Base-by-base conservation (phyloP, 2,329 filamentous ascomycete genomes). In the Fusarium foetens region DNA sequence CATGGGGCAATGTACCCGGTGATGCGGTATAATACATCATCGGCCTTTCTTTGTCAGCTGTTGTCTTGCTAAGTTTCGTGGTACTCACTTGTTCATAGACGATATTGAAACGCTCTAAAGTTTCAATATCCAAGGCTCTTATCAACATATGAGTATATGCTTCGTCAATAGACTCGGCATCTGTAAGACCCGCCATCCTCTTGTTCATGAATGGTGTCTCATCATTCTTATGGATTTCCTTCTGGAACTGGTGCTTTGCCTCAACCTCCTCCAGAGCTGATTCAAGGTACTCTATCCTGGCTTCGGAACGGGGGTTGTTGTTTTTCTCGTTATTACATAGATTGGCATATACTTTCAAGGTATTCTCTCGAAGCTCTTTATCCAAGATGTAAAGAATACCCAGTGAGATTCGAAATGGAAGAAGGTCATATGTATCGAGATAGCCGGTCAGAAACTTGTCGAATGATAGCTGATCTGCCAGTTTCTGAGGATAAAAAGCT, bases 31-130 rank as follows among this genome's bases (percentile, higher is more conserved):
- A 27, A 7, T 5, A 25, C 2, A 7, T 36, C 16, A 6, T 38
- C 33, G 1, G 17, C 17, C 49, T 52, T n/a, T 27, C 0, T 5
- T 1, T 2, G 6, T 52, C 23, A 52, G 33, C 1, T 2, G 0
- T 3, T 0, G 16, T 17, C 7, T 12, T 16, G 0, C 0, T 8
- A 12, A 11, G 17, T 36, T 2, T 0, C 5, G 13, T 2, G 2
- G 13, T 5, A 21, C 33, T 38, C 19, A 52, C 49, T 16, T 3
- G 33, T 17, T 38, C 33, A 6, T 52, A 52, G 6, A n/a, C 1
- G 7, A 52, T 38, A 6, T 27, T 16, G 9, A 52, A 52, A 1
- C 1, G 23, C 0, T 52, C 49, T 0, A 52, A 4, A 0, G 49
- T 52, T 1, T 25, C 33, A 1, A 23, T n/a, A 17, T 52, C 33